phyloP scores from a whole-genome alignment of 805 yeast genomes.

The Lachancea dasiensis region DNA sequence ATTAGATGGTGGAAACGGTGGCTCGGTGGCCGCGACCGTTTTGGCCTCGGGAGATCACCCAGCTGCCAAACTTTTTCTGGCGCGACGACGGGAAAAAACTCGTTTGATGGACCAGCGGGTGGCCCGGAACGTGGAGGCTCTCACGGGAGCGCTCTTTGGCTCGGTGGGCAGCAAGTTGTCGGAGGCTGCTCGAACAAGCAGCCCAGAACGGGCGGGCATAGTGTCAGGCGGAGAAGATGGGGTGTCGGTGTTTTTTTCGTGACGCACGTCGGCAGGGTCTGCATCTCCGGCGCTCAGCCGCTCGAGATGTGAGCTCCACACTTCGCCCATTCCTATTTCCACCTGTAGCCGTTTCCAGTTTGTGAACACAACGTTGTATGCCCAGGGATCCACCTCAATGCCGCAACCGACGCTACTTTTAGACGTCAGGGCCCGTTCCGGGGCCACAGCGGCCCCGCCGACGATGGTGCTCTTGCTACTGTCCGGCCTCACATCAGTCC shows the following conservation, averaged over 20 bases:
- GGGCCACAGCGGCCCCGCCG: background rate
- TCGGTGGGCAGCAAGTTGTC: background rate
- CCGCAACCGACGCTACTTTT: background rate
- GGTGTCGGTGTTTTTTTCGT: background rate
- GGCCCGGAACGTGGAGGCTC: conserved; percentile 3
- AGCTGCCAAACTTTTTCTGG: background rate
- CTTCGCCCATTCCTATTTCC: conserved; percentile 27
- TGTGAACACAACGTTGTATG: conserved; percentile 2
- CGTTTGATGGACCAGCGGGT: conserved; percentile 9
- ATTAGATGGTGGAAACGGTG: too few species aligned
- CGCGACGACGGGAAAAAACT: conserved; percentile 8
- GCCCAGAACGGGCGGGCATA: conserved; percentile 5
- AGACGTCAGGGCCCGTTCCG: background rate
- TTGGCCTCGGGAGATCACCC: background rate
- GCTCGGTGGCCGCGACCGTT: background rate
- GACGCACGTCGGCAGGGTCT: background rate
- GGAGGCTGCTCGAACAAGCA: background rate
- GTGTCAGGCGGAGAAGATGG: conserved; percentile 2
- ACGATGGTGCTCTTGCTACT: background rate
- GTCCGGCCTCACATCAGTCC: background rate
- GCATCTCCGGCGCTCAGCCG: background rate
- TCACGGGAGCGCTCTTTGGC: background rate
- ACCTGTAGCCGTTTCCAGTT: conserved; percentile 19
- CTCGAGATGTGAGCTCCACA: conserved; percentile 29
- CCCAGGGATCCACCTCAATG: background rate